Evolutionary conservation across 257 asterid genomes (phyloP).

Genomic region (Capsicum rhomboideum): DNA sequence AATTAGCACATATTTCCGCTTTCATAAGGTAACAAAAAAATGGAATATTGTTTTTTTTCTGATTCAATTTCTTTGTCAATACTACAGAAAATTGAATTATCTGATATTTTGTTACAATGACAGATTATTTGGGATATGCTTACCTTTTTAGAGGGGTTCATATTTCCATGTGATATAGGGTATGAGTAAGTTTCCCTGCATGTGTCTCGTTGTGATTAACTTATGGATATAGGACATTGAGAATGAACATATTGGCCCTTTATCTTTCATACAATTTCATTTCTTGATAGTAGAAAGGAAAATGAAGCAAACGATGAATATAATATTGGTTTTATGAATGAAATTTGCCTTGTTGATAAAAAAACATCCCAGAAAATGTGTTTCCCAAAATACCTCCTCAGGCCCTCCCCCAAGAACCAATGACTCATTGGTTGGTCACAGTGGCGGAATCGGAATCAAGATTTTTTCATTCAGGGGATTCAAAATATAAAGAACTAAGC

Average conservation of each 20-base stretch:
- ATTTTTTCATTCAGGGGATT: too few relatives aligned
- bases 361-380: not conserved
- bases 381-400: not conserved
- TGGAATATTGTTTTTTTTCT: not conserved
- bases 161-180: not conserved
- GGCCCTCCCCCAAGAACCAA: too few relatives aligned
- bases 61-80: not conserved
- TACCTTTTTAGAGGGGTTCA: not conserved
- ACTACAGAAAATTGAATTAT: not conserved
- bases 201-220: not conserved
- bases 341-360: not conserved
- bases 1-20: slow-evolving; percentile 11
- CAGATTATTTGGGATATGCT: not conserved
- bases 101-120: not conserved
- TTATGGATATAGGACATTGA: not conserved
- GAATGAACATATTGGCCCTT: not conserved
- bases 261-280: not conserved
- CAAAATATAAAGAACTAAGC: too few relatives aligned
- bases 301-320: not conserved
- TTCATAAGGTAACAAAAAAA: slow-evolving; percentile 21
- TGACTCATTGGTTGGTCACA: not conserved
- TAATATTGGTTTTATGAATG: not conserved
- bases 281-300: not conserved
- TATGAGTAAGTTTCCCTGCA: not conserved
- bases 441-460: too few relatives aligned